Conservation (phyloP, 345 rosid genomes). For the Eutrema japonicum region DNA sequence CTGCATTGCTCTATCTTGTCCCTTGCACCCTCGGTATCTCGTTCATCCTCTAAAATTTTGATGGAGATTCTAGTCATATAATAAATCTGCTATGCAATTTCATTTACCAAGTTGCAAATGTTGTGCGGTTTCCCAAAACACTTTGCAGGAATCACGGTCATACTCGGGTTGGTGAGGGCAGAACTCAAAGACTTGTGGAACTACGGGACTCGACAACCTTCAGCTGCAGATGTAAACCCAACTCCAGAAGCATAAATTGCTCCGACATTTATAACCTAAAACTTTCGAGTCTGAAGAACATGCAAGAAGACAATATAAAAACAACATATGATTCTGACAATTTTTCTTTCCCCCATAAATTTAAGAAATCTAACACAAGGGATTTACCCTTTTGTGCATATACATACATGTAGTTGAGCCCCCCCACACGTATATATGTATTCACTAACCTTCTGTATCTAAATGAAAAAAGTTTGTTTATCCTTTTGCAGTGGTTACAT, state of each 20-base stretch:
- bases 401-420: slow-evolving; percentile 16
- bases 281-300: neutral
- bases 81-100: neutral
- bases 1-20: slow-evolving; percentile 98
- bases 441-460: slow-evolving; percentile 1
- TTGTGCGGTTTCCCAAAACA: neutral
- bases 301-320: neutral
- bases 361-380: slow-evolving; percentile 27
- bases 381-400: slow-evolving; percentile 26
- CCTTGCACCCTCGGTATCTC: slow-evolving; percentile 93
- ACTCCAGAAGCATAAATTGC: slow-evolving; percentile 28
- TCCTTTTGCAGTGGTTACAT: neutral
- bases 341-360: neutral
- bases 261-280: neutral
- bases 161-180: slow-evolving; percentile 64
- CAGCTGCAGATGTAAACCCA: slow-evolving; percentile 37
- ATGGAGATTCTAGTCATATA: neutral
- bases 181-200: slow-evolving; percentile 70
- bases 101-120: neutral
- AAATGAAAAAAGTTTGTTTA: neutral
- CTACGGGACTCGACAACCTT: slow-evolving; percentile 47
- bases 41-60: neutral
- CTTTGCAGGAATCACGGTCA: slow-evolving; percentile 58
- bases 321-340: slow-evolving; percentile 4
- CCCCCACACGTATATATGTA: slow-evolving; percentile 6